Conservation (phyloP, 78 protist genomes). For the Guillardia theta region DNA sequence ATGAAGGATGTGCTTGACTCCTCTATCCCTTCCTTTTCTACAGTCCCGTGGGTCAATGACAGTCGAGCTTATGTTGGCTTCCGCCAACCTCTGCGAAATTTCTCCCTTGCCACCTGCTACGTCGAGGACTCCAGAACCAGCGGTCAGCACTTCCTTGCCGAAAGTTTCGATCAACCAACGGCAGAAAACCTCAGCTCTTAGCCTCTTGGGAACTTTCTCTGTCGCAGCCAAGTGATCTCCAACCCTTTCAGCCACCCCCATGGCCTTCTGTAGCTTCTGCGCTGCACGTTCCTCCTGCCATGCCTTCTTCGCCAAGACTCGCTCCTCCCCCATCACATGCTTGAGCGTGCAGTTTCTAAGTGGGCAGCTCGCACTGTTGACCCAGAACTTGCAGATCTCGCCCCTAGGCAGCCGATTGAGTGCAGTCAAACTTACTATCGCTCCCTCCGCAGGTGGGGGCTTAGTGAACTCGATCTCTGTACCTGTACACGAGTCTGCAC, state of each 20-base stretch:
- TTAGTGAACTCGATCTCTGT: not conserved
- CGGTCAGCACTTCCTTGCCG: not conserved
- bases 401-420: not conserved
- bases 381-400: not conserved
- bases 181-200: not conserved
- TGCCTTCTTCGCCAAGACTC: not conserved
- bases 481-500: not conserved
- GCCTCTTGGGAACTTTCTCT: not conserved
- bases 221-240: not conserved
- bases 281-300: not conserved
- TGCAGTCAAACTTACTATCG: not conserved
- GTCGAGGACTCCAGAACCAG: not conserved
- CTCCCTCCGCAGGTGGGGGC: not conserved
- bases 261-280: not conserved
- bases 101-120: not conserved
- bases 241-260: not conserved
- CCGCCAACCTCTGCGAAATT: not conserved
- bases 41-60: not conserved
- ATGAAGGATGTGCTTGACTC: too few relatives aligned
- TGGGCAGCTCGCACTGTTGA: not conserved
- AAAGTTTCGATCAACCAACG: not conserved
- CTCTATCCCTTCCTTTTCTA: too few relatives aligned
- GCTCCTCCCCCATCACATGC: not conserved
- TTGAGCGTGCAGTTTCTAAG: not conserved
- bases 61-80: not conserved